Base-by-base conservation (phyloP, 169 alveolate genomes). In the Plasmodium knowlesi region DNA sequence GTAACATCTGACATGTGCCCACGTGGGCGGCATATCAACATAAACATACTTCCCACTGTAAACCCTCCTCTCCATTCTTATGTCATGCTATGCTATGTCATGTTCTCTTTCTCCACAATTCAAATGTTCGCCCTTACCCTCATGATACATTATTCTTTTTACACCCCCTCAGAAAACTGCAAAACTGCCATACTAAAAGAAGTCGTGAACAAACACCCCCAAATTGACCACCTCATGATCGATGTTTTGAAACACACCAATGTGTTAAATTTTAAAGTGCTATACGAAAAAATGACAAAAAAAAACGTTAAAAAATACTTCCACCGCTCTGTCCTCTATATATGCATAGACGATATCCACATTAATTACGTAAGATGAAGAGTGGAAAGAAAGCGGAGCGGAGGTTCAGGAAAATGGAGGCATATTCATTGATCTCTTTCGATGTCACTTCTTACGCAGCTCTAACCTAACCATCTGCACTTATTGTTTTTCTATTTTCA, bases 291-390 rank as follows among this genome's bases (percentile, higher is more conserved):
- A 30, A 61, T 88, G 73, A 73, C 82, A 78, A 88, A 88, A 79
- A 88, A 88, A 78, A 88, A 88, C 37, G 82, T 88, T 19, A 88
- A 79, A 72, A 76, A 67, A 25, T 88, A 88, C 34, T 78, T 76
- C 54, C 94, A 88, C 53, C 53, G 25, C 25, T 79, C 94, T 19
- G 82, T 88, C 50, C 53, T 88, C 16, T 88, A 88, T 34, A 79
- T 88, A 10, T 88, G 94, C 57, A 61, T 88, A 88, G 94, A 88
- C 76, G 94, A 88, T 76, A 50, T 88, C 34, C 94, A 88, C 57
- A 79, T 88, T 10, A 88, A 78, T 72, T 88, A 88, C 73, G 94
- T 88, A 79, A 88, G 57, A 41, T 6, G 46, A 86, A 39, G 43
- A 32, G 22, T 50, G 61, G 61, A 74, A 22, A 46, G 30, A 41